Percentiles rank a stretch among this genome's conserved stretches.
These are phyloP conservation scores for Ophiostoma tasmaniense DNA, from an alignment of 2,329 filamentous ascomycete species.

Conservation along the genomic window DNA sequence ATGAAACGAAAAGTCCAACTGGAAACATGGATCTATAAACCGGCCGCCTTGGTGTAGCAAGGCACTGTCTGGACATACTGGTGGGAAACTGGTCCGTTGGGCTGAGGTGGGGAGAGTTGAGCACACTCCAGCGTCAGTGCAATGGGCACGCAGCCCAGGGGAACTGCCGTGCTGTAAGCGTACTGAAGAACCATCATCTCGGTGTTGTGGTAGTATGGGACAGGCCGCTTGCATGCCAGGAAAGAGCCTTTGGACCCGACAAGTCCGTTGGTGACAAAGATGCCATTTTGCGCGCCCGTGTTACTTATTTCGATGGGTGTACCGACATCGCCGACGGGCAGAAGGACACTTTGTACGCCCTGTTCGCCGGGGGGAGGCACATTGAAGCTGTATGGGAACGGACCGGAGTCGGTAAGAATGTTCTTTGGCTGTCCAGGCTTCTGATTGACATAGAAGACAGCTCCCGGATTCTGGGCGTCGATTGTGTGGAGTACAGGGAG, in stretches of 20 bases:
- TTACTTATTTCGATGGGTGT: background rate
- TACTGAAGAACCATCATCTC: slow-evolving; percentile 31
- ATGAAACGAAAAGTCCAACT: background rate
- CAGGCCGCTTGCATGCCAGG: slow-evolving; percentile 35
- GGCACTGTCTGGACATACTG: slow-evolving; percentile 30
- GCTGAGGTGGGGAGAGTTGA: slow-evolving; percentile 24
- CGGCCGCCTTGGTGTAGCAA: slow-evolving; percentile 35
- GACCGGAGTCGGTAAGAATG: slow-evolving; percentile 35
- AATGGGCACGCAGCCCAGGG: slow-evolving; percentile 35
- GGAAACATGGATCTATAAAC: too few species aligned
- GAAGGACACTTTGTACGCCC: slow-evolving; percentile 4
- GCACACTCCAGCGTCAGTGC: slow-evolving; percentile 38
- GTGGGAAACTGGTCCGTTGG: slow-evolving; percentile 32
- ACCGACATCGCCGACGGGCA: slow-evolving; percentile 23
- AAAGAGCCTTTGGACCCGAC: slow-evolving; percentile 26
- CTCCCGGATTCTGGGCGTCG: slow-evolving; percentile 18
- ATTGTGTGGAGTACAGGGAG: slow-evolving; percentile 30
- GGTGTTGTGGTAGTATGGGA: slow-evolving; percentile 33
- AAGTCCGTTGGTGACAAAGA: slow-evolving; percentile 26
- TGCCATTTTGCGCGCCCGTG: slow-evolving; percentile 29
- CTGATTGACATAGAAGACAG: slow-evolving; percentile 42
- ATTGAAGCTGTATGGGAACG: slow-evolving; percentile 31
- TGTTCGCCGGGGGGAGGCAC: slow-evolving; percentile 20
- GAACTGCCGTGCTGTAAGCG: slow-evolving; percentile 27
- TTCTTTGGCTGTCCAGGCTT: slow-evolving; percentile 28